Percentiles rank a stretch among this genome's conserved stretches.
Conservation (phyloP, 108 stramenopile genomes). For the Stephanodiscus minutulus region DNA sequence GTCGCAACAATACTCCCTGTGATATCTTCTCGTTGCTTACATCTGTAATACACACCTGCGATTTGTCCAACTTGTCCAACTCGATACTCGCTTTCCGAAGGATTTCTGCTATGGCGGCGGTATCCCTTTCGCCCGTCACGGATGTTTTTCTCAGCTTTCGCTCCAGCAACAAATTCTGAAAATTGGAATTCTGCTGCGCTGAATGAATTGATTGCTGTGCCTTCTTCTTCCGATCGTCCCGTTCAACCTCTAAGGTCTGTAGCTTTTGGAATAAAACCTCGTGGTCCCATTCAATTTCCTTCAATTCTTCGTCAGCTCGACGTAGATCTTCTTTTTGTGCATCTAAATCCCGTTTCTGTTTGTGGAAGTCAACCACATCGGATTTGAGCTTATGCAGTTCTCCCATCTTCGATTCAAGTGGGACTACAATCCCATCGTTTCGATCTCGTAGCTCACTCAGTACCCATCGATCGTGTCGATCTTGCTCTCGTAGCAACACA, state of each 20-base stretch:
- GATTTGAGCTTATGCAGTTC: slow-evolving; percentile 18
- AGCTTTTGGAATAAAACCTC: slow-evolving; percentile 49
- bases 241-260: slow-evolving; percentile 30
- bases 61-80: slow-evolving; percentile 33
- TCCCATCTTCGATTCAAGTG: slow-evolving; percentile 25
- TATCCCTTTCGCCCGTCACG: slow-evolving; percentile 56
- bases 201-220: slow-evolving; percentile 48
- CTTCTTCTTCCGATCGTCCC: slow-evolving; percentile 22
- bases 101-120: slow-evolving; percentile 68
- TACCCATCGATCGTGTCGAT: slow-evolving; percentile 28
- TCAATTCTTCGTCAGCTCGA: slow-evolving; percentile 34
- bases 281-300: slow-evolving; percentile 45
- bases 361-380: slow-evolving; percentile 16
- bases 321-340: slow-evolving; percentile 29
- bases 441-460: slow-evolving; percentile 25
- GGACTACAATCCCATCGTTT: slow-evolving; percentile 31
- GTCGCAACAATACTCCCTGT: slow-evolving; percentile 18
- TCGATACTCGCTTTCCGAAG: slow-evolving; percentile 70
- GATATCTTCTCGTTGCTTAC: slow-evolving; percentile 31
- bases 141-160: slow-evolving; percentile 59
- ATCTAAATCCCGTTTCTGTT: slow-evolving; percentile 32
- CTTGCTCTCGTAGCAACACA: slow-evolving; percentile 24
- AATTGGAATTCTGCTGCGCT: slow-evolving; percentile 74
- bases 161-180: slow-evolving; percentile 77
- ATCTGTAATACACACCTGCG: slow-evolving; percentile 33